A percentile compares a stretch with the other conserved stretches of the same genome.
Conservation (phyloP, 1,284 basidiomycete genomes). For the Leccinum griseonigrum region DNA sequence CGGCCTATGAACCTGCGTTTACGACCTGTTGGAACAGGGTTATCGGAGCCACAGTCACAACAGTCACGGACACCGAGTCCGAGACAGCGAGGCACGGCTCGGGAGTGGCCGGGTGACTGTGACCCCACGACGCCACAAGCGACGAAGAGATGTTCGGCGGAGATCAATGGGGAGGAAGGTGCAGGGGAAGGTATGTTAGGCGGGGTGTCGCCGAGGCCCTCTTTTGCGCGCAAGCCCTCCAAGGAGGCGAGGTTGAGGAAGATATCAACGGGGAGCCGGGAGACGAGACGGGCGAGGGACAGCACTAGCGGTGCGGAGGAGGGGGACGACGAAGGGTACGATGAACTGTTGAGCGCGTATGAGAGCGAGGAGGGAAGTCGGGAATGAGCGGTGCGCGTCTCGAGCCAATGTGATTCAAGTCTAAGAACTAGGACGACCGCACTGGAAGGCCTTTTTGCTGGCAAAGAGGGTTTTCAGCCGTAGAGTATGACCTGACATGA, state of each 20-base stretch:
- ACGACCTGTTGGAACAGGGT: conserved; percentile 15
- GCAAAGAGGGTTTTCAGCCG: neutral
- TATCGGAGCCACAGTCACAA: conserved; percentile 34
- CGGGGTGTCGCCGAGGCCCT: conserved; percentile 31
- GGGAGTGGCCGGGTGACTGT: conserved; percentile 54
- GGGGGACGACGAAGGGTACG: conserved; percentile 77
- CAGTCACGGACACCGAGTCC: conserved; percentile 39
- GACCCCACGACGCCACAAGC: conserved; percentile 55
- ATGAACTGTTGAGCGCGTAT: conserved; percentile 73
- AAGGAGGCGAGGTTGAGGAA: conserved; percentile 46
- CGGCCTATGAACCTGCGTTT: conserved; percentile 49
- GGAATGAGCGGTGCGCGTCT: conserved; percentile 18
- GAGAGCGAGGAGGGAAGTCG: conserved; percentile 61
- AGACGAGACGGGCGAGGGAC: conserved; percentile 41
- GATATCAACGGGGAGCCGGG: conserved; percentile 43
- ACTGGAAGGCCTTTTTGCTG: neutral
- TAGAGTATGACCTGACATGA: neutral
- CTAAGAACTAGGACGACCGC: neutral
- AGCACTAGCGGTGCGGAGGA: conserved; percentile 57
- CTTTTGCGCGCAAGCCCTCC: conserved; percentile 44
- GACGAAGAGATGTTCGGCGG: conserved; percentile 44
- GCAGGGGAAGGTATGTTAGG: neutral
- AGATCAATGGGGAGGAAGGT: conserved; percentile 9
- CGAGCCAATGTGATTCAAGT: neutral
- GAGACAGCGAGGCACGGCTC: conserved; percentile 38